phyloP scores from a whole-genome alignment of 495 filamentous ascomycete genomes.

The Talaromyces borbonicus region DNA sequence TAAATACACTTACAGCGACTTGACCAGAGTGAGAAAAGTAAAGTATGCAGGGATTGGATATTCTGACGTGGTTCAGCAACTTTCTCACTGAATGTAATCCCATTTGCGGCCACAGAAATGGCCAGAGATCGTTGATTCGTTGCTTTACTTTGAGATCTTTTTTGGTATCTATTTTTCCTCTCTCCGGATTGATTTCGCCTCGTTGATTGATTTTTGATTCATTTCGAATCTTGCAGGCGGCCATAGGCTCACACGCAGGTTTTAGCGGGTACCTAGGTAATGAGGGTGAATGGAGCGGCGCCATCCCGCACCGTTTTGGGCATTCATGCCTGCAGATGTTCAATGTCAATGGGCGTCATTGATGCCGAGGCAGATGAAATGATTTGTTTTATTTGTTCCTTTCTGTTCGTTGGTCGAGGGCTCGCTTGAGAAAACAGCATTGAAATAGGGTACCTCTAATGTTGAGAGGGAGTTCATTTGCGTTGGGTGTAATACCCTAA shows the following conservation, averaged over 20 bases:
- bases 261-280: background rate
- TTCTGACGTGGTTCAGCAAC: no score
- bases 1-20: no score
- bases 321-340: conserved; percentile 24
- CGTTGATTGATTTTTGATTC: background rate
- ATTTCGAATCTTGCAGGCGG: no score
- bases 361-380: background rate
- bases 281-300: background rate
- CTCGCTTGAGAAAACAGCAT: no score
- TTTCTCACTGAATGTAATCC: background rate
- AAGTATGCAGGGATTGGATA: no score
- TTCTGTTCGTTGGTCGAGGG: background rate
- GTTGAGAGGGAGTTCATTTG: no score
- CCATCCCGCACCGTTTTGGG: conserved; percentile 19
- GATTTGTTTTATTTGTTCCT: background rate
- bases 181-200: background rate
- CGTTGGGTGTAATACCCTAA: no score
- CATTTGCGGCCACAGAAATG: background rate
- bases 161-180: background rate
- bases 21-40: no score
- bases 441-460: no score
- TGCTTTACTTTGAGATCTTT: conserved; percentile 15
- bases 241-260: no score
- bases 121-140: conserved; percentile 17
- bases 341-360: conserved; percentile 4